Evolutionary conservation across 2,329 filamentous ascomycete genomes (phyloP).

Genomic region (Helotiales sp.): DNA sequence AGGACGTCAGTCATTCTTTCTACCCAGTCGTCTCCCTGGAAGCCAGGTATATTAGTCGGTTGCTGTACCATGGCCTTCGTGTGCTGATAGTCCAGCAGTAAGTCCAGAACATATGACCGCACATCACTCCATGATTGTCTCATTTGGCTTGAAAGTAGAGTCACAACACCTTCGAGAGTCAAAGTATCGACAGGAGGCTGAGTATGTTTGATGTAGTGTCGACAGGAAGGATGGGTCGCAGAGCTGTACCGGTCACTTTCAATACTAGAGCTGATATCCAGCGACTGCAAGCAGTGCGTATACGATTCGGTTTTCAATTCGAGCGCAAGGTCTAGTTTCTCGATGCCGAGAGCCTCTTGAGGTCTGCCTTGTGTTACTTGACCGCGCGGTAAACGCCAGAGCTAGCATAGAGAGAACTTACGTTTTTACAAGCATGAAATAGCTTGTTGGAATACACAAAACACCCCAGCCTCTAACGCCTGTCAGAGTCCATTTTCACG

Average conservation of each 20-base stretch:
- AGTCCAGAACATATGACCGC: neutral
- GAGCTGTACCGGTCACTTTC: neutral
- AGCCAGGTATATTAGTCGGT: neutral
- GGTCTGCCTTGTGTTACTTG: slow-evolving; percentile 17
- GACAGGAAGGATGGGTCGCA: slow-evolving; percentile 10
- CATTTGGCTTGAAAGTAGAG: neutral
- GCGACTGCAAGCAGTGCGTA: neutral
- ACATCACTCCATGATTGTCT: neutral
- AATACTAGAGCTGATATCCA: slow-evolving; percentile 17
- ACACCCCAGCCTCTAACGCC: slow-evolving; percentile 38
- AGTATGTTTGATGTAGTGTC: neutral
- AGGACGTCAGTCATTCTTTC: neutral
- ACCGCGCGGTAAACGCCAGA: neutral
- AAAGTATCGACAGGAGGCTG: neutral
- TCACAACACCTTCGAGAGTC: neutral
- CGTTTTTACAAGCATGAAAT: slow-evolving; percentile 29
- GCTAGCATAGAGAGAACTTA: slow-evolving; percentile 22
- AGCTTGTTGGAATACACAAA: slow-evolving; percentile 31
- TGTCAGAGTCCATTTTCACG: neutral
- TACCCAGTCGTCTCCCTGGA: neutral
- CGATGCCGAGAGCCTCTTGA: slow-evolving; percentile 19
- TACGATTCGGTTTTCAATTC: neutral
- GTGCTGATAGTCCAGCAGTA: neutral
- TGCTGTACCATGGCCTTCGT: neutral
- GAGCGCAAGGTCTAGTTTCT: neutral